Percentiles rank a stretch among this genome's conserved stretches.
These are phyloP conservation scores for Trichoderma simmonsii DNA, from an alignment of 2,329 filamentous ascomycete genomes.

Conservation along the genomic window DNA sequence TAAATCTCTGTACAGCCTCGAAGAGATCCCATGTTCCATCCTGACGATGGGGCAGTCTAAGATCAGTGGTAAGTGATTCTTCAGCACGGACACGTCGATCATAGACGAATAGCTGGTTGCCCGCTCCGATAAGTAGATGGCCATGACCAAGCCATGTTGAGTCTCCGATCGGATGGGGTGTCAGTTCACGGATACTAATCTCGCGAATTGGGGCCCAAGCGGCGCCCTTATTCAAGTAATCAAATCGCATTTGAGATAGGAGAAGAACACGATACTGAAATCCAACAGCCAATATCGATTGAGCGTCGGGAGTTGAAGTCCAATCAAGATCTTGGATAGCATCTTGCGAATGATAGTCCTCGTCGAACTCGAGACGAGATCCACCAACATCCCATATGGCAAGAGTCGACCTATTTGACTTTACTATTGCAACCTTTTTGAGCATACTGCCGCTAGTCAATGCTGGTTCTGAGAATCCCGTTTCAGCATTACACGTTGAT, in stretches of 20 bases:
- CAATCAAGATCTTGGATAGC: conserved; percentile 85
- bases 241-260: conserved; percentile 83
- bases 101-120: conserved; percentile 86
- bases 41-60: conserved; percentile 47
- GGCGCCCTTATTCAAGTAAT: conserved; percentile 84
- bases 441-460: conserved; percentile 82
- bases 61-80: conserved; percentile 54
- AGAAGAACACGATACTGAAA: conserved; percentile 83
- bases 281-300: conserved; percentile 87
- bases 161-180: conserved; percentile 87
- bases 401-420: conserved; percentile 67
- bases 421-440: conserved; percentile 81
- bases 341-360: conserved; percentile 69
- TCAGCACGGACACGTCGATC: conserved; percentile 69
- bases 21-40: conserved; percentile 67
- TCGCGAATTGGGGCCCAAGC: conserved; percentile 85
- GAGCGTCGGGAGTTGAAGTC: conserved; percentile 85
- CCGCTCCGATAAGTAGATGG: conserved; percentile 80
- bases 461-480: conserved; percentile 67
- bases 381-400: conserved; percentile 91
- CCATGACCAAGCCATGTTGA: conserved; percentile 88
- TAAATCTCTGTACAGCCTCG: conserved; percentile 76
- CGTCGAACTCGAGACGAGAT: conserved; percentile 75
- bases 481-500: conserved; percentile 76
- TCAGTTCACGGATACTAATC: conserved; percentile 75